Evolutionary conservation across 2,329 filamentous ascomycete species (phyloP), one percentile per base, ranked within the genome.

Genomic region (Aspergillus ochraceus): DNA sequence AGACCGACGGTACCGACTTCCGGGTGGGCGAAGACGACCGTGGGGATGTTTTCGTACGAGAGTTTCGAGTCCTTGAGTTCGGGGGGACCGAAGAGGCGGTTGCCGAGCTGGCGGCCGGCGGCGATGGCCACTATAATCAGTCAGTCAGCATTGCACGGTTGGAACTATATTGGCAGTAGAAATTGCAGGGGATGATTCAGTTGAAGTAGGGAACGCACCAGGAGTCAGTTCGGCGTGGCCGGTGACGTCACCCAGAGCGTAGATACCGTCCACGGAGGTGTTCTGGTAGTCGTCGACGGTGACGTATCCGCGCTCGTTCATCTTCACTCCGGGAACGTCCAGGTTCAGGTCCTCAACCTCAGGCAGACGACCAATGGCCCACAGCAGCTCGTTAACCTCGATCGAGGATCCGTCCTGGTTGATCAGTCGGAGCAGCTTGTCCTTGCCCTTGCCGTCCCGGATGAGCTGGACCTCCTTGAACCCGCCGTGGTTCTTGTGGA

Each of bases 11-110:
- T 78, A 55, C 81, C 81, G 49, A 82, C 76, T 66, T 81, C 78
- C 0, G 81, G 81, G 65, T 83, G 81, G 1, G 81, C 73, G 68
- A 83, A 83, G 52, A 83, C 77, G n/a, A 83, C 81, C 1, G 81
- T 81, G 9, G 81, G 81, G 60, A 83, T 79, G 66, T 80, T 78
- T n/a, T 78, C 75, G 66, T 83, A 83, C 22, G 77, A 75, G 30
- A 83, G 73, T 57, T 79, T 77, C 52, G 79, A 71, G 26, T 72
- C 68, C 55, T 79, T 77, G 55, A 80, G 68, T 58, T 81, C 74
- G 3, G 75, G 67, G 3, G 78, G 76, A 2, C 81, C 81, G 61
- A 83, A 83, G 32, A 83, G 72, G 39, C 81, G 80, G 68, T 77
- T 81, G 32, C 78, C 75, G 4, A 83, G 78, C 59, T 79, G 77